Percentiles rank a stretch among this genome's conserved stretches.
Evolutionary conservation across 2,329 filamentous ascomycete genomes (phyloP).

Genomic region (Colletotrichum sp.): DNA sequence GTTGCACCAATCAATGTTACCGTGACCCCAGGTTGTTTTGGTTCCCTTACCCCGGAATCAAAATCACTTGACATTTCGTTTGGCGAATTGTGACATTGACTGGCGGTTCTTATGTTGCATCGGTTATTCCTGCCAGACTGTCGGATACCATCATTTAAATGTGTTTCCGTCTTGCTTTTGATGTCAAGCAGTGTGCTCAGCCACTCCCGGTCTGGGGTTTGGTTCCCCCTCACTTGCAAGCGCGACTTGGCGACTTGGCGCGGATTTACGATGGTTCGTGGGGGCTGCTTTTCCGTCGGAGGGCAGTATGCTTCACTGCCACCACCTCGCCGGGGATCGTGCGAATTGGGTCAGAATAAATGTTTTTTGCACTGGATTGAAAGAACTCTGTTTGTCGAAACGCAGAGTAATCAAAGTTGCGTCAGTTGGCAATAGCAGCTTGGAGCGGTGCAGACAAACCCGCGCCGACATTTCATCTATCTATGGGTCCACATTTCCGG

Average conservation of each 20-base stretch:
- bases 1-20: neutral
- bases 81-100: neutral
- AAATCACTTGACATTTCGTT: neutral
- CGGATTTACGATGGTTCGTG: neutral
- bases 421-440: neutral
- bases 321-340: neutral
- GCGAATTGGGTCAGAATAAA: neutral
- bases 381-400: fast-evolving
- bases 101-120: neutral
- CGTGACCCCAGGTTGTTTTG: neutral
- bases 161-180: neutral
- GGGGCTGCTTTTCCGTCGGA: neutral
- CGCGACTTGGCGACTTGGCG: slow-evolving; percentile 3
- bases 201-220: slow-evolving; percentile 5
- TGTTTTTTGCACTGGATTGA: neutral
- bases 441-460: neutral
- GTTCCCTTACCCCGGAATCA: neutral
- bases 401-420: neutral
- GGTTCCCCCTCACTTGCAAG: neutral
- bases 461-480: too few species aligned
- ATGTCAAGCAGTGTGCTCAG: neutral
- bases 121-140: slow-evolving; percentile 5
- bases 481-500: neutral
- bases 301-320: neutral
- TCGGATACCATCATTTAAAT: neutral